Evolutionary conservation across 2,329 filamentous ascomycete species (phyloP).

Genomic region (Colletotrichum lini): DNA sequence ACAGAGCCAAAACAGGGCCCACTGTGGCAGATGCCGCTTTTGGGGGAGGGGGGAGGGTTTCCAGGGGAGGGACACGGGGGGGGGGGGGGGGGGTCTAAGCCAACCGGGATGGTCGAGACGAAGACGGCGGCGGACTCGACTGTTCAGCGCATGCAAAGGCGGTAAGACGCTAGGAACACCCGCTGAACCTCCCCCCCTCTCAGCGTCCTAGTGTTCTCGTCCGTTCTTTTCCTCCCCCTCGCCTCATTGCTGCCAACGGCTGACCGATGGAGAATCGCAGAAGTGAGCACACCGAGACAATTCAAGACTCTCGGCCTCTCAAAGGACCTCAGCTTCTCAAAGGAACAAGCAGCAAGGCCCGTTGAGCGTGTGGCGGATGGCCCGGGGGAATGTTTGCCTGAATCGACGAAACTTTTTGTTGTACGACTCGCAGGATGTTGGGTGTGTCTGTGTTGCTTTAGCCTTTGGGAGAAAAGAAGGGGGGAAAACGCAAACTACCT

Average conservation of each 20-base stretch:
- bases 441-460: conserved; percentile 11
- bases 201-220: conserved; percentile 7
- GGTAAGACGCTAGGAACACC: neutral
- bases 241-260: conserved; percentile 1
- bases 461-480: neutral
- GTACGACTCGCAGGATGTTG: neutral
- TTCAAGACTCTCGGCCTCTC: neutral
- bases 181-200: neutral
- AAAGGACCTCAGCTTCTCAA: too few species aligned
- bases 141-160: neutral
- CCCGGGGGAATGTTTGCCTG: neutral
- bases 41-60: conserved; percentile 1
- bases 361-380: neutral
- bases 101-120: conserved; percentile 24
- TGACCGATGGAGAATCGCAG: neutral
- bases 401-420: conserved; percentile 14
- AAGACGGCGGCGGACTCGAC: neutral
- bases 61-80: neutral
- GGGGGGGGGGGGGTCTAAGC: conserved; percentile 21
- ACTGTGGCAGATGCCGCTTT: conserved; percentile 41
- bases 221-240: conserved; percentile 9
- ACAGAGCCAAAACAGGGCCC: conserved; percentile 41
- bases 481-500: too few species aligned
- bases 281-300: neutral
- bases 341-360: neutral